These are phyloP conservation scores for Hypomyces perniciosus DNA, from an alignment of 2,329 filamentous ascomycete species.

Conservation along the genomic window DNA sequence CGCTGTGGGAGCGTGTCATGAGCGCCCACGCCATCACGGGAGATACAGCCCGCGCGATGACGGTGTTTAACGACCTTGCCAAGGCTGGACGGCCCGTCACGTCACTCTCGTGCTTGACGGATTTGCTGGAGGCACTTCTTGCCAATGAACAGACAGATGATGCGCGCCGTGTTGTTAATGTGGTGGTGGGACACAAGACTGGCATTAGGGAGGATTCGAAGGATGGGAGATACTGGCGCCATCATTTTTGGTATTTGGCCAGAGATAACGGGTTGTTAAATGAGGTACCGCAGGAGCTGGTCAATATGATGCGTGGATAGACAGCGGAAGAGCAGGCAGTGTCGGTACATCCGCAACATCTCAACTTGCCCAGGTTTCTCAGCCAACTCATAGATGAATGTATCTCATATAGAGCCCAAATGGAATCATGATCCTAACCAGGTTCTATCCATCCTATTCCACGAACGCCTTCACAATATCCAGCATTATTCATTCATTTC, in stretches of 20 bases:
- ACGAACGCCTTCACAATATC: no score
- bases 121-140: constrained; percentile 34
- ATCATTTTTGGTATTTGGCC: constrained; percentile 46
- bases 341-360: background rate
- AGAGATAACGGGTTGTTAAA: constrained; percentile 34
- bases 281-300: constrained; percentile 18
- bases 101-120: constrained; percentile 36
- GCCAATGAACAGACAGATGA: constrained; percentile 18
- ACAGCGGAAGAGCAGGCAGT: background rate
- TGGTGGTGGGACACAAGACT: constrained; percentile 24
- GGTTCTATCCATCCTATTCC: no score
- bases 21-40: constrained; percentile 56
- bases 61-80: constrained; percentile 41
- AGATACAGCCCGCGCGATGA: constrained; percentile 43
- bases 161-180: constrained; percentile 28
- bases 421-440: background rate
- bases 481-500: background rate
- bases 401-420: background rate
- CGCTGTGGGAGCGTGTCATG: constrained; percentile 66
- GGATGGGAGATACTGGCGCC: constrained; percentile 36
- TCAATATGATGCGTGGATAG: constrained; percentile 11
- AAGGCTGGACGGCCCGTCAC: constrained; percentile 34
- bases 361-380: background rate
- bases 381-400: background rate
- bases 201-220: constrained; percentile 16